phyloP scores from a whole-genome alignment of 176 grass and related monocot species.

The Panicum miliaceum region DNA sequence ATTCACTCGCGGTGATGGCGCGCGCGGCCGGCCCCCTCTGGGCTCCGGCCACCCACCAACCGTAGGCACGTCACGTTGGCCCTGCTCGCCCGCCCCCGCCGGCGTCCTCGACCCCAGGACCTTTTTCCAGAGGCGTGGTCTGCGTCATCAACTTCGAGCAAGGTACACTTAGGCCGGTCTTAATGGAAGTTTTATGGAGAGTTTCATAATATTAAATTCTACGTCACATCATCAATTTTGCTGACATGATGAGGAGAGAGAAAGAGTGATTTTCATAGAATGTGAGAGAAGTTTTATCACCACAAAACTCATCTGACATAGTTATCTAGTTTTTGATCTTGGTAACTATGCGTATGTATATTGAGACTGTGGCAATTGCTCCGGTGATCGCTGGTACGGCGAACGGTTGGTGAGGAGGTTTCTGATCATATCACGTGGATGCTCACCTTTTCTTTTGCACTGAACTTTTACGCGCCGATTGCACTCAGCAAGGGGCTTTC shows the following conservation, averaged over 20 bases:
- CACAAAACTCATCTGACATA: no score
- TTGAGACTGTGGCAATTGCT: slow-evolving; percentile 16
- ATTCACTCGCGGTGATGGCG: not conserved
- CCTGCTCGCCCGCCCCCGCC: not conserved
- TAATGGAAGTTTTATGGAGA: no score
- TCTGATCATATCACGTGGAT: slow-evolving; percentile 16
- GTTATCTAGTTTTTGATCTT: no score
- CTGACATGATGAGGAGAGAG: no score
- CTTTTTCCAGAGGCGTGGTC: not conserved
- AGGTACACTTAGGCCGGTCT: no score
- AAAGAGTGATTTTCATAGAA: no score
- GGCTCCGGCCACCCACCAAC: slow-evolving; percentile 15
- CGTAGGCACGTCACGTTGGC: not conserved
- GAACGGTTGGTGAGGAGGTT: slow-evolving; percentile 6
- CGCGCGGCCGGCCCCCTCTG: not conserved
- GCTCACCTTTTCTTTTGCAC: not conserved
- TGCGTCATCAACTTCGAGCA: not conserved
- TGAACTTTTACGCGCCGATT: not conserved
- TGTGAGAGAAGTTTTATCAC: no score
- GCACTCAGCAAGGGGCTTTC: not conserved
- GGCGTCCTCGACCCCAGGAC: not conserved
- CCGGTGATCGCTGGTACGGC: not conserved
- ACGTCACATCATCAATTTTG: no score
- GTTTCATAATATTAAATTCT: no score
- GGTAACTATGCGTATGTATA: no score